These are phyloP conservation scores for Eucalyptus marginata DNA, from an alignment of 345 rosid genomes.

Conservation along the genomic window DNA sequence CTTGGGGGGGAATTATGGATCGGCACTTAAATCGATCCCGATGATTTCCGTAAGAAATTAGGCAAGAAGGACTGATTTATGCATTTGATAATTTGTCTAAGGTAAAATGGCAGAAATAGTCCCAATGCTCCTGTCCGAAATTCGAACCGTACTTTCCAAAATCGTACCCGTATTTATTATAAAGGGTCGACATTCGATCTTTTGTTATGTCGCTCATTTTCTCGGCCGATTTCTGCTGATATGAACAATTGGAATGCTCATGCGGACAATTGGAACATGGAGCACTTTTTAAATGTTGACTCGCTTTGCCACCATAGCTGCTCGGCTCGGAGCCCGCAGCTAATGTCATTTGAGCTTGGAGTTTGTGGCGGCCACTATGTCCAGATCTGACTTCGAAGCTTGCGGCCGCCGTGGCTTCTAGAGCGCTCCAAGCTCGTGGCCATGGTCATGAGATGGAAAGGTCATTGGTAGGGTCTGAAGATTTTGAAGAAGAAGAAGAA, in stretches of 20 bases:
- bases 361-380: background rate
- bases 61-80: background rate
- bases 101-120: background rate
- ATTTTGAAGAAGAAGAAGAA: background rate
- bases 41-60: background rate
- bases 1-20: background rate
- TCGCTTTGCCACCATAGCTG: background rate
- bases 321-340: background rate
- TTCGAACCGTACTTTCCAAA: background rate
- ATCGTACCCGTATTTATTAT: background rate
- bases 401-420: background rate
- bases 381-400: background rate
- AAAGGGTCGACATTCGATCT: background rate
- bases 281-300: background rate
- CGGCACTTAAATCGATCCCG: background rate
- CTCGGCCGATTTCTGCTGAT: background rate
- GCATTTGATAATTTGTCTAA: background rate
- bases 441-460: background rate
- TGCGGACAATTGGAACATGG: background rate
- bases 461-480: background rate
- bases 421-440: background rate
- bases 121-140: background rate
- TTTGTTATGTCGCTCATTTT: background rate
- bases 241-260: background rate
- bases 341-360: background rate